Conservation (phyloP, 768 basidiomycete genomes). For the Suillus paluster region DNA sequence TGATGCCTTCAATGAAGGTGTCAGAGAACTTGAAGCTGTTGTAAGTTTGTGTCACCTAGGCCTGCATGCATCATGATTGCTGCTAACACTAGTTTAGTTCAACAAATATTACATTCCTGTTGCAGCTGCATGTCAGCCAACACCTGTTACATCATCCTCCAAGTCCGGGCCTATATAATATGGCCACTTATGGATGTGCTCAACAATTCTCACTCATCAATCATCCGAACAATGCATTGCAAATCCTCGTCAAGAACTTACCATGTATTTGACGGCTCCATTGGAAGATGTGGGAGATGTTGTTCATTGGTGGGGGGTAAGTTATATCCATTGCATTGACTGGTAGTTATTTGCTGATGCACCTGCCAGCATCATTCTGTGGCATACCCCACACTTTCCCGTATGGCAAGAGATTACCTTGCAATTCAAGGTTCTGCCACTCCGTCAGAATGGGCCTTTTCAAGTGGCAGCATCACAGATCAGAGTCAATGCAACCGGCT, state of each 20-base stretch:
- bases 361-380: no score
- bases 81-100: no score
- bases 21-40: no score
- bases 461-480: conserved; percentile 18
- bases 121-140: neutral
- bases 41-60: no score
- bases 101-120: no score
- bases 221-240: neutral
- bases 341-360: neutral
- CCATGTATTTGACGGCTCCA: conserved; percentile 1
- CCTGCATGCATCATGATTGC: no score
- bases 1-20: no score
- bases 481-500: conserved; percentile 24
- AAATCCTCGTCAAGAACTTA: conserved; percentile 6
- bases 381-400: no score
- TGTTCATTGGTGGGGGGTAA: conserved; percentile 13
- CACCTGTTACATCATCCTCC: neutral
- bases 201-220: neutral
- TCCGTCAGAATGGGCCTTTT: no score
- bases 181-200: conserved; percentile 1
- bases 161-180: neutral
- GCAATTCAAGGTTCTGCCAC: no score
- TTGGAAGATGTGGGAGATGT: conserved; percentile 6
- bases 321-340: neutral
- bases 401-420: no score